phyloP scores from a whole-genome alignment of 495 filamentous ascomycete genomes.

The Talaromyces proteolyticus region DNA sequence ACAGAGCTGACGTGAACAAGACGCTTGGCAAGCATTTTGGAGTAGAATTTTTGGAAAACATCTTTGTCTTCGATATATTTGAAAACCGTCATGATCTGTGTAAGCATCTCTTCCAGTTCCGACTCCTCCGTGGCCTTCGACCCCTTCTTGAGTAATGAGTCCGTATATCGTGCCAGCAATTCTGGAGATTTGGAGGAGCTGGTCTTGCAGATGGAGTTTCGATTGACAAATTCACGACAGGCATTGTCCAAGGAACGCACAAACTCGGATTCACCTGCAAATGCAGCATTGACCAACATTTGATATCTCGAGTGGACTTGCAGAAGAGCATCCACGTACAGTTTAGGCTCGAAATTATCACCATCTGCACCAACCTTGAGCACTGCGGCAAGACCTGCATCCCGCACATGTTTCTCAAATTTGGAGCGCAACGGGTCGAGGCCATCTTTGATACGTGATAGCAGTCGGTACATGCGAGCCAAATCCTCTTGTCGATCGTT shows the following conservation, averaged over 20 bases:
- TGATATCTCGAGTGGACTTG: slow-evolving; percentile 93
- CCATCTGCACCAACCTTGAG: slow-evolving; percentile 87
- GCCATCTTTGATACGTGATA: slow-evolving; percentile 87
- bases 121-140: slow-evolving; percentile 86
- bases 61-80: slow-evolving; percentile 99
- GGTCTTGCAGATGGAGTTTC: slow-evolving; percentile 89
- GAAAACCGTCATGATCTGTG: slow-evolving; percentile 99
- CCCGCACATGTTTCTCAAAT: slow-evolving; percentile 90
- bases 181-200: slow-evolving; percentile 91
- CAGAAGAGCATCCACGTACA: slow-evolving; percentile 91
- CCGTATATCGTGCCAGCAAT: slow-evolving; percentile 92
- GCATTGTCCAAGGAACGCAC: slow-evolving; percentile 95
- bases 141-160: slow-evolving; percentile 87
- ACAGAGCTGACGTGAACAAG: slow-evolving; percentile 91
- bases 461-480: slow-evolving; percentile 89
- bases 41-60: slow-evolving; percentile 99
- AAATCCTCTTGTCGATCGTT: slow-evolving; percentile 94
- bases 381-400: slow-evolving; percentile 79
- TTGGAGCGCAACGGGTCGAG: slow-evolving; percentile 81
- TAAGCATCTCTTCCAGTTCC: slow-evolving; percentile 82
- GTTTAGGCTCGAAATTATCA: slow-evolving; percentile 89
- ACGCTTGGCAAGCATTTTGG: slow-evolving; percentile 90
- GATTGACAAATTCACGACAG: slow-evolving; percentile 95
- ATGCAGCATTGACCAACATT: slow-evolving; percentile 83
- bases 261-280: slow-evolving; percentile 94